A percentile compares a stretch with the other conserved stretches of the same genome.
These are phyloP conservation scores for Plasmodium cynomolgi DNA, from an alignment of 169 alveolate species.

Conservation along the genomic window DNA sequence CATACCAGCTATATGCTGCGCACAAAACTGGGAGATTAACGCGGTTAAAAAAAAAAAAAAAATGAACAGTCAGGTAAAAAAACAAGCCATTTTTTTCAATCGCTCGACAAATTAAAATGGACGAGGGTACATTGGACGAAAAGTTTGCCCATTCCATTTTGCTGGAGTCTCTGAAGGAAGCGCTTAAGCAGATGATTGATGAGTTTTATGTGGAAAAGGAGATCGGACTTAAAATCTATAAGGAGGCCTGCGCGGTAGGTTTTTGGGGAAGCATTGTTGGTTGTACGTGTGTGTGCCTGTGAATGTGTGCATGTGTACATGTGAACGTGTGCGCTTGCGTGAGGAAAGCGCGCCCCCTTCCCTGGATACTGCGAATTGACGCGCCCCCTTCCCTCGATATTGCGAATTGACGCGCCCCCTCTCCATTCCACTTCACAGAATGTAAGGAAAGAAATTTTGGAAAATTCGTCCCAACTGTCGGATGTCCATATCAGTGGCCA, in stretches of 20 bases:
- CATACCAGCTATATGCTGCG: neutral
- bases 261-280: neutral
- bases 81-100: neutral
- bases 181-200: slow-evolving; percentile 71
- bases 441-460: slow-evolving; percentile 59
- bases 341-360: neutral
- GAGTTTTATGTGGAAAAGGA: slow-evolving; percentile 70
- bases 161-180: slow-evolving; percentile 66
- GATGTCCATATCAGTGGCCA: slow-evolving; percentile 62
- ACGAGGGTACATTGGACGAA: slow-evolving; percentile 45
- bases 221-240: slow-evolving; percentile 54
- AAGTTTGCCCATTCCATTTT: slow-evolving; percentile 54
- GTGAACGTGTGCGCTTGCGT: neutral
- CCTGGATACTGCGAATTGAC: neutral
- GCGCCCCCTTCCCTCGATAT: neutral
- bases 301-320: neutral
- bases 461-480: slow-evolving; percentile 53
- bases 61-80: slow-evolving; percentile 20
- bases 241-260: slow-evolving; percentile 64
- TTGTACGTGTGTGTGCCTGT: neutral
- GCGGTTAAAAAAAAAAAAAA: neutral
- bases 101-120: slow-evolving; percentile 21
- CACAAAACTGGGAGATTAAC: neutral
- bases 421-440: slow-evolving; percentile 8
- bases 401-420: neutral